A percentile compares a stretch with the other conserved stretches of the same genome.
Evolutionary conservation across 208 protist genomes (phyloP).

Genomic region (Trypanosoma lewisi): DNA sequence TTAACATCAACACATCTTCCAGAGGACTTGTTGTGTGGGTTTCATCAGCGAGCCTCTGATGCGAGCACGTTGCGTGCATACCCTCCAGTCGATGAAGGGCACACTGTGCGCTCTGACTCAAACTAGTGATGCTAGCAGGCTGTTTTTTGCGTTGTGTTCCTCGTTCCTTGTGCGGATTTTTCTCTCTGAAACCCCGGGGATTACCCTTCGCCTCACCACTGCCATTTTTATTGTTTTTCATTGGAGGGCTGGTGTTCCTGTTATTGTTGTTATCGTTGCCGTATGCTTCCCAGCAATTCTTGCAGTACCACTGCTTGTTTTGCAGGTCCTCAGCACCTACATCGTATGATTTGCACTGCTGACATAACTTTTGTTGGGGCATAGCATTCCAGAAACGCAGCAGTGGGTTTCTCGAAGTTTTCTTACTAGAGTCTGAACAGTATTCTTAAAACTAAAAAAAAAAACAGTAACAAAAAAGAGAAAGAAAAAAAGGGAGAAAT

Average conservation of each 20-base stretch:
- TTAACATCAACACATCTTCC: constrained; percentile 24
- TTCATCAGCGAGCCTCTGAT: constrained; percentile 10
- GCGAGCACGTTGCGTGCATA: constrained; percentile 34
- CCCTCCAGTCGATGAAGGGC: constrained; percentile 37
- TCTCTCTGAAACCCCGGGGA: neutral
- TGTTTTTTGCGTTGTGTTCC: constrained; percentile 1
- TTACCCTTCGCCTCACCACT: neutral
- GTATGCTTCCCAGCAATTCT: constrained; percentile 49
- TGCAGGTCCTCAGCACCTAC: constrained; percentile 38
- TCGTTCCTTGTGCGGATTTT: constrained; percentile 4
- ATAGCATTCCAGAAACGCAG: constrained; percentile 16
- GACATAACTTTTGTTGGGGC: constrained; percentile 39
- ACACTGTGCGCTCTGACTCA: constrained; percentile 29
- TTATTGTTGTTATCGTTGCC: constrained; percentile 22
- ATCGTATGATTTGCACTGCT: constrained; percentile 63
- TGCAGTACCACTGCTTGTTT: constrained; percentile 62
- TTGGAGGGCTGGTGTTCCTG: too few species aligned
- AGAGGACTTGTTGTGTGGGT: constrained; percentile 22
- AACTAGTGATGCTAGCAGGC: constrained; percentile 14
- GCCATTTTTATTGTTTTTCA: constrained; percentile 9
- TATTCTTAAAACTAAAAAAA: neutral
- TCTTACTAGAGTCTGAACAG: neutral
- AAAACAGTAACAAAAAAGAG: constrained; percentile 1
- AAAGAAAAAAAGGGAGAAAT: constrained; percentile 24
- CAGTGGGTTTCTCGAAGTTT: neutral